Evolutionary conservation across 805 yeast genomes (phyloP), one percentile per base, ranked within the genome.

Genomic region (Nadsonia fulvescens): DNA sequence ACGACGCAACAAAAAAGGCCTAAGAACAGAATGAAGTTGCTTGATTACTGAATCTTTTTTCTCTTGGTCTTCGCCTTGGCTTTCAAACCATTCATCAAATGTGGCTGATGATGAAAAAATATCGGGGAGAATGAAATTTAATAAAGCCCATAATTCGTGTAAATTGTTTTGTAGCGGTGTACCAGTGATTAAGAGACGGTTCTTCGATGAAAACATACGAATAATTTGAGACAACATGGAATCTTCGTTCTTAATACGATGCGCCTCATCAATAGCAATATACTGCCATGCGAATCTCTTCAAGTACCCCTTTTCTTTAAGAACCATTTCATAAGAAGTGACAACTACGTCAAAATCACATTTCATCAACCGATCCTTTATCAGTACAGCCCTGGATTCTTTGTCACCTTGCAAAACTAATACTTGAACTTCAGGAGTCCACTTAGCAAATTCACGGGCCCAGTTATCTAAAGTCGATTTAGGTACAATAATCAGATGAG

Each of bases 391-490:
- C 42, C 98, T 66, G 13, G 63, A 66, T n/a, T 81, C 92, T 47
- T 86, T 89, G 37, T 67, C 70, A 18, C 98, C 98, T 46, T 82
- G 93, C 23, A 89, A 53, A 1, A 89, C 83, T 6, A 81, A 56
- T 1, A 75, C 78, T 37, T 71, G 67, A 8, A 86, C 93, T 4
- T 82, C 93, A 1, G 96, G 95, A 0, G 95, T 89, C 96, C 96
- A 86, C 49, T 68, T 74, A 15, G 70, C 70, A 53, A 86, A 86
- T 50, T 86, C 98, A 43, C 96, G 64, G 45, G 81, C 62, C 98
- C 98, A 86, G 51, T 89, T 86, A 46, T 89, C 94, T 30, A 86
- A 58, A 0, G 98, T 86, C 0, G 94, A 79, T 47, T 89, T 89
- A 7, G 98, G 98, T 2, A 83, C 96, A 32, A 86, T 74, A 14